Base-by-base conservation (phyloP, 192 early-diverging fungal species). In the Coemansia sp. region DNA sequence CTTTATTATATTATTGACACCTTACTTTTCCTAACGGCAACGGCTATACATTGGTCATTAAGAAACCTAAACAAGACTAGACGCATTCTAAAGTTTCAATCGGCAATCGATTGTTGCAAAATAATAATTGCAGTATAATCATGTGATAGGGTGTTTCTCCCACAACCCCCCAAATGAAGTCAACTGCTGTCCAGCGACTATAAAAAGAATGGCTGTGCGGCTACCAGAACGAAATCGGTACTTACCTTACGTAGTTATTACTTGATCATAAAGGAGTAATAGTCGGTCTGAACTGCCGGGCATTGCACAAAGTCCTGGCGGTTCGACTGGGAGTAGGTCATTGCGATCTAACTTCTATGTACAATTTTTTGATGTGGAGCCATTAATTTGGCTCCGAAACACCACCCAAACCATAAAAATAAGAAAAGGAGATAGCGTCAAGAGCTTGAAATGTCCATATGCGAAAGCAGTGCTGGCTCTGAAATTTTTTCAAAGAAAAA, bases 281-380 rank as follows among this genome's bases (percentile, higher is more conserved):
- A 52, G 45, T 37, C 61, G 39, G 66, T 53, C 45, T 49, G 60
- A 57, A 25, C 72, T 68, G 72, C 72, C 51, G 37, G 57, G 72
- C 72, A 74, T 74, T 74, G 72, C 72, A 68, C 72, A 55, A 68
- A 52, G 72, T 67, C 72, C 57, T 57, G 65, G 72, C 66, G 72
- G 72, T 29, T 29, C 56, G 61, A 56, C 55, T 65, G 65, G 72
- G 72, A 74, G 62, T 74, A 60, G 65, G 72, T 55, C 62, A 63
- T 74, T 68, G 37, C 49, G 62, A 29, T 58, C 51, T 52, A 74
- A 64, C 62, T 74, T 65, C 72, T 48, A 37, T 31, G 43, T 53
- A 47, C 59, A 74, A 74, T 74, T 74, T 74, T 74, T 74, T 74
- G 72, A 74, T 74, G 72, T 74, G 72, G 72, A 74, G 72, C 57